Base-by-base conservation (phyloP, 331 rosid genomes). In the Quercus phellos region DNA sequence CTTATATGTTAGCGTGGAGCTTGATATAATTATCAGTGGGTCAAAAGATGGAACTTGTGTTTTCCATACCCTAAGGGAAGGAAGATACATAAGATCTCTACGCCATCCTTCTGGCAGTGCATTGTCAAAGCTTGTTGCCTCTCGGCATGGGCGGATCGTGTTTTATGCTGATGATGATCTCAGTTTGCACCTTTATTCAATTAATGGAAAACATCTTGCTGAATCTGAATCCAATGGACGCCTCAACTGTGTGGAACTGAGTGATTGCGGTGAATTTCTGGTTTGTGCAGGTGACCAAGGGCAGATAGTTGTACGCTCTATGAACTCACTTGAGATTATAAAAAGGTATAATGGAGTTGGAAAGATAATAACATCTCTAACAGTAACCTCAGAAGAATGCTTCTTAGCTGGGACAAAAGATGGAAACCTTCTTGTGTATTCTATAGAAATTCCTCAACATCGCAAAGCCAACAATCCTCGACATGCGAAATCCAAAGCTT, bases 221-320 rank as follows among this genome's bases (percentile, higher is more conserved):
- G 82, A 93, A 79, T 86, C 97, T 13, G 99, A 94, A 78, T 94
- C 99, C 79, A 90, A 89, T 54, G 95, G 99, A 53, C 97, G 99
- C 53, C 94, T 92, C 80, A 90, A 94, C 81, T 90, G 97, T 76
- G 32, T 94, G 73, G 90, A 89, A 73, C 76, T 94, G 83, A 94
- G 97, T 83, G 80, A 84, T 66, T 94, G 99, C 69, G 97, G 97
- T 70, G 99, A 88, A 85, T 94, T 92, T 87, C 79, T 94, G 86
- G 97, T 92, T 58, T 85, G 92, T 87, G 97, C 97, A 10, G 97
- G 97, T 83, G 98, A 94, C 83, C 98, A 94, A 70, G 97, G 99
- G 86, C 99, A 92, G 87, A 94, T 94, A 69, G 88, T 90, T 70
- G 95, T 94, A 70, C 92, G 92, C 80, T 94, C 97, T 43, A 94